phyloP scores from a whole-genome alignment of 1,139 yeast species.

The Komagataea norvegica region DNA sequence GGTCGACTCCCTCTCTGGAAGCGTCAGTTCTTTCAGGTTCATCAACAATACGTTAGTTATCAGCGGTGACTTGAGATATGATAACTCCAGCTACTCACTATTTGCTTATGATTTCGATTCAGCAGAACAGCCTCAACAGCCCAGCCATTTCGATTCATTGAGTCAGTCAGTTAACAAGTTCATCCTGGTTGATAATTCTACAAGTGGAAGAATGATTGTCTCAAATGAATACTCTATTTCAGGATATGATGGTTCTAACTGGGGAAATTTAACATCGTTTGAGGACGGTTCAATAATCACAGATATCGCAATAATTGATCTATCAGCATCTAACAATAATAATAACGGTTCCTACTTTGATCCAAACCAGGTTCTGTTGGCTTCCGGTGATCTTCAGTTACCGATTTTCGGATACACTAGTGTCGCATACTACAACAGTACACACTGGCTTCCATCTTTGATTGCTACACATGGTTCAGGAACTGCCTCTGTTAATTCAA shows the following conservation, averaged over 20 bases:
- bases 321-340: constrained; percentile 30
- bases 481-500: constrained; percentile 19
- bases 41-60: constrained; percentile 46
- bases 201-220: constrained; percentile 49
- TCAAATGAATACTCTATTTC: constrained; percentile 48
- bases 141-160: constrained; percentile 27
- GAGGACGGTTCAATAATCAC: constrained; percentile 23
- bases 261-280: constrained; percentile 32
- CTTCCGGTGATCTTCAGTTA: constrained; percentile 58
- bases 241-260: constrained; percentile 46
- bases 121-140: constrained; percentile 15
- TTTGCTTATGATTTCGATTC: constrained; percentile 49
- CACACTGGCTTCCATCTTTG: constrained; percentile 68
- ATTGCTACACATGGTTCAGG: constrained; percentile 22
- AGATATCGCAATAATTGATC: constrained; percentile 29
- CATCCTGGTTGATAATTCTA: constrained; percentile 45
- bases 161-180: constrained; percentile 43
- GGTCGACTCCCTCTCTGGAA: constrained; percentile 45
- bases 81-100: constrained; percentile 37
- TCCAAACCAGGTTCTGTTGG: constrained; percentile 43
- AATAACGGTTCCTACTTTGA: constrained; percentile 30
- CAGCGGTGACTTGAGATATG: constrained; percentile 55
- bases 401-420: constrained; percentile 54
- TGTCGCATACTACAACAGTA: constrained; percentile 67
- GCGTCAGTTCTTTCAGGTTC: constrained; percentile 52